These are phyloP conservation scores for Annulohypoxylon maeteangense DNA, from an alignment of 495 filamentous ascomycete species.

Conservation along the genomic window DNA sequence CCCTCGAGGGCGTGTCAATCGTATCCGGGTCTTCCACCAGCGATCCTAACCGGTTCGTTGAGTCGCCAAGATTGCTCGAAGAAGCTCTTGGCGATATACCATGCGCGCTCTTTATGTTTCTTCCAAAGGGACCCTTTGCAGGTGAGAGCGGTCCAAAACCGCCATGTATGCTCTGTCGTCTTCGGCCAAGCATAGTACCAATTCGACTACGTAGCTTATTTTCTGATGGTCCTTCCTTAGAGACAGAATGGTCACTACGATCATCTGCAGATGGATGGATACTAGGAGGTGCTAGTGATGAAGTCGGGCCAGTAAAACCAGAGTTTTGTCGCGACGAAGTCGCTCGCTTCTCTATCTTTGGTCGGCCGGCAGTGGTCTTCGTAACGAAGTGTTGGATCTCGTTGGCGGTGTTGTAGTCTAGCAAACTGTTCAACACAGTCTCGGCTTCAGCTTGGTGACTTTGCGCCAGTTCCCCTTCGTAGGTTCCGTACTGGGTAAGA, in stretches of 20 bases:
- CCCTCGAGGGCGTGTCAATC: slow-evolving; percentile 41
- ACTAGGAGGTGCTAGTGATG: slow-evolving; percentile 42
- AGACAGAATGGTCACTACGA: slow-evolving; percentile 69
- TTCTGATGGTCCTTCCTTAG: slow-evolving; percentile 61
- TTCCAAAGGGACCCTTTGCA: slow-evolving; percentile 63
- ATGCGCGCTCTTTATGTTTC: slow-evolving; percentile 61
- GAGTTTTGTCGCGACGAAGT: slow-evolving; percentile 54
- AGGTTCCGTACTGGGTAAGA: slow-evolving; percentile 91
- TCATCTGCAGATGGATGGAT: slow-evolving; percentile 58
- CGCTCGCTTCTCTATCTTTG: slow-evolving; percentile 58
- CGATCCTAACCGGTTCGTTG: slow-evolving; percentile 61
- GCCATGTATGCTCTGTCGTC: slow-evolving; percentile 68
- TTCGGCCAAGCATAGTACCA: slow-evolving; percentile 80
- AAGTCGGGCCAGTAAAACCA: slow-evolving; percentile 48
- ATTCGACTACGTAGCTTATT: slow-evolving; percentile 71
- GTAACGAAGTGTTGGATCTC: slow-evolving; percentile 89
- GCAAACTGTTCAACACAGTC: slow-evolving; percentile 80
- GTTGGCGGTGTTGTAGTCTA: slow-evolving; percentile 87
- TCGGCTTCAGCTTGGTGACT: slow-evolving; percentile 79
- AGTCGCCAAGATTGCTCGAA: slow-evolving; percentile 64
- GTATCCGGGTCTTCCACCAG: slow-evolving; percentile 60
- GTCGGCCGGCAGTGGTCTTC: slow-evolving; percentile 60
- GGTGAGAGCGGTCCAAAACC: slow-evolving; percentile 60
- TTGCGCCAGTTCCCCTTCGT: slow-evolving; percentile 90
- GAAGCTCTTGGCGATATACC: slow-evolving; percentile 63